Base-by-base conservation (phyloP, 1,139 yeast genomes). In the Arxiozyma heterogenica region DNA sequence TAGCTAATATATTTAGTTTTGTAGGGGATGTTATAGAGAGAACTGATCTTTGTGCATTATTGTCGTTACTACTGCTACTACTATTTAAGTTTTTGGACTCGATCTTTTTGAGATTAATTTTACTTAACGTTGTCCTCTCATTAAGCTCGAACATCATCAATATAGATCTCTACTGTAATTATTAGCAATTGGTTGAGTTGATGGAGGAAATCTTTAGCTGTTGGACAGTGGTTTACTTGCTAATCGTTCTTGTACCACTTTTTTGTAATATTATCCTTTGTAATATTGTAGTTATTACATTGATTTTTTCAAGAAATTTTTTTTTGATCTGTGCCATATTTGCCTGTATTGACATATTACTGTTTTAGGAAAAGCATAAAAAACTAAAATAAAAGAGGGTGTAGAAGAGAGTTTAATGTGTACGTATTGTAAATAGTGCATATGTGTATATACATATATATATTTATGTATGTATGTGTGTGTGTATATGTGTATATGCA, bases 21-120 rank as follows among this genome's bases (percentile, higher is more conserved):
- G 79, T 68, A 5, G 82, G 81, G 3, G 81, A 76, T 1, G 75
- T 64, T 21, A 71, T 60, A 1, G 74, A 71, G 42, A 72, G 59
- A 38, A 66, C 69, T 5, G 70, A 67, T 45, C 67, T 59, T 51
- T 62, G 66, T 25, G 63, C 58, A 52, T 57, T 59, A 22, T 54
- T 57, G 17, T 18, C 1, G 50, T 38, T 18, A 15, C 27, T 21
- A 21, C 21, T n/a, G 22, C 22, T 18, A 22, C 27, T 21, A 21
- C 21, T 25, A 15, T 18, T 25, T 44, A 25, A 17, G 12, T 22
- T 46, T 21, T 34, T 46, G 8, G 25, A n/a, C 20, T 46, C 49
- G 22, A 18, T 12, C 20, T 46, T 46, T 15, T 46, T 46, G 2
- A 30, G 22, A 9, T 4, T 21, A 11, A 21, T 7, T 18, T 21